phyloP scores from a whole-genome alignment of 495 filamentous ascomycete genomes.

The Xylaria flabelliformis region DNA sequence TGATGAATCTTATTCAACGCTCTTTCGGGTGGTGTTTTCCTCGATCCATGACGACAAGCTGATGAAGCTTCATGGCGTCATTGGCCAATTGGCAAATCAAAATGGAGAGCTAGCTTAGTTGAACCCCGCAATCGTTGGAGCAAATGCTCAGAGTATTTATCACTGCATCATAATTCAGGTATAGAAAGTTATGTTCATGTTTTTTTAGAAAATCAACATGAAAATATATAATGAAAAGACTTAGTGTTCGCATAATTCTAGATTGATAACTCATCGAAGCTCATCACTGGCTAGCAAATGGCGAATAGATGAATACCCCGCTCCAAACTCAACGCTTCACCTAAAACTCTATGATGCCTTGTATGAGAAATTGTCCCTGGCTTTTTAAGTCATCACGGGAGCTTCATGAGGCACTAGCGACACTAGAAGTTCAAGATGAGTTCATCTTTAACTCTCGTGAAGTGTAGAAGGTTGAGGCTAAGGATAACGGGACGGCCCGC shows the following conservation, averaged over 20 bases:
- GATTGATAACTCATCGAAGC: not conserved
- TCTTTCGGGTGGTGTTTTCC: not conserved
- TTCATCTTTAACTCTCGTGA: not conserved
- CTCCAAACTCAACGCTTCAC: not conserved
- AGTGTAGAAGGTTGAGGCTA: not conserved
- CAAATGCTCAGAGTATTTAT: not conserved
- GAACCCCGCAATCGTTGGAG: not conserved
- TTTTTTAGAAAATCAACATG: not conserved
- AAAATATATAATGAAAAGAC: not conserved
- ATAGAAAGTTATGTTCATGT: not conserved
- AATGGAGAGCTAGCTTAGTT: not conserved
- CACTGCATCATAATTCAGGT: not conserved
- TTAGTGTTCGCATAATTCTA: not conserved
- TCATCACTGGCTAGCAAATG: not conserved
- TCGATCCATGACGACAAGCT: constrained; percentile 15
- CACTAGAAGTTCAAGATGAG: not conserved
- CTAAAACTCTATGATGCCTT: not conserved
- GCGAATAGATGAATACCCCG: not conserved
- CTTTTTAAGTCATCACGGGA: not conserved
- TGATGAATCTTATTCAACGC: not conserved
- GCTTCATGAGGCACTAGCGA: not conserved
- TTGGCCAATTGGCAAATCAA: constrained; percentile 17
- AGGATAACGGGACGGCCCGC: not conserved
- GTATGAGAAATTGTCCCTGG: not conserved
- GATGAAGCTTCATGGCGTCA: constrained; percentile 19